Conservation (phyloP, 2,329 filamentous ascomycete genomes). For the Meredithiella fracta region DNA sequence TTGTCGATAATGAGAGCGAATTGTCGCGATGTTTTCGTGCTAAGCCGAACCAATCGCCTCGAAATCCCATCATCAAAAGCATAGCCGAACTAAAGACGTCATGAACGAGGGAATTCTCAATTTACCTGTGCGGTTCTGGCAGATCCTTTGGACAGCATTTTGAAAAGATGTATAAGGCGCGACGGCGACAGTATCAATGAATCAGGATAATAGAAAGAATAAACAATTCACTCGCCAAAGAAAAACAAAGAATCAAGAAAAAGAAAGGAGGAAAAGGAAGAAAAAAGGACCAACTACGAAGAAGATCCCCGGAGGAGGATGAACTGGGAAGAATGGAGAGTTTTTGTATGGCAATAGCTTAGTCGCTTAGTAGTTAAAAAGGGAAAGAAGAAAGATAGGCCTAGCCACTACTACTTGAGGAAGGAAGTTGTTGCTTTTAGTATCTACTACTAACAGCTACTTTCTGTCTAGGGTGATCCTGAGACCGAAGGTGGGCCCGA, state of each 20-base stretch:
- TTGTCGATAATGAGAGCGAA: not conserved
- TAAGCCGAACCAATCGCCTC: no score
- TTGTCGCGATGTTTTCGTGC: not conserved
- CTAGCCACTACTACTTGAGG: not conserved
- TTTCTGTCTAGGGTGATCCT: not conserved
- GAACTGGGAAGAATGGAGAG: conserved; percentile 4
- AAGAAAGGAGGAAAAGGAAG: conserved; percentile 7
- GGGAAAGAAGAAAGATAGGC: not conserved
- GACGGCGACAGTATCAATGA: conserved; percentile 13
- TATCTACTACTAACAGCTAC: not conserved
- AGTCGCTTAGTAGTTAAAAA: not conserved
- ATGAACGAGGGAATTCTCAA: conserved; percentile 15
- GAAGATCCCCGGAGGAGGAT: conserved; percentile 2
- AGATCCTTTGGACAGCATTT: conserved; percentile 44
- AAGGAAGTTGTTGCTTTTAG: not conserved
- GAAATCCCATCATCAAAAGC: not conserved
- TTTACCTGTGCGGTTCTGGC: conserved; percentile 41
- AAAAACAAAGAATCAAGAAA: not conserved
- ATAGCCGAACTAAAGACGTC: conserved; percentile 4
- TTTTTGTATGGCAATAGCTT: not conserved
- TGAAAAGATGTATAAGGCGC: conserved; percentile 18
- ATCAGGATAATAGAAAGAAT: conserved; percentile 1
- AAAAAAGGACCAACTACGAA: conserved; percentile 1
- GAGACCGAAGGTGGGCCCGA: not conserved
- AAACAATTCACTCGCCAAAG: not conserved